phyloP scores from a whole-genome alignment of 2,329 filamentous ascomycete genomes.

The Arachnomyces sp. region DNA sequence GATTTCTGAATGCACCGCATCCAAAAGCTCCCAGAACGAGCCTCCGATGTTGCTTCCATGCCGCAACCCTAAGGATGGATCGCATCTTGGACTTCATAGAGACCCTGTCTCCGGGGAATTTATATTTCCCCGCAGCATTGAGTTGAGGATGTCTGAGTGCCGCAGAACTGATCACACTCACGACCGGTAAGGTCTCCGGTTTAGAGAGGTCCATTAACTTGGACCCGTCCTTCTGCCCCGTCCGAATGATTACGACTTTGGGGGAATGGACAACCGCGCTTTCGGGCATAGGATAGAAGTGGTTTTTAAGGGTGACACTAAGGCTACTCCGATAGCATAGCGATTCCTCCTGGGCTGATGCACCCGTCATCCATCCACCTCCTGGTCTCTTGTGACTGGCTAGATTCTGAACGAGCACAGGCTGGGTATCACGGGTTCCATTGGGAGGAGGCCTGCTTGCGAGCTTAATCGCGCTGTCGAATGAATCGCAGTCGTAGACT shows the following conservation, averaged over 20 bases:
- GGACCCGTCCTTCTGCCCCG: conserved; percentile 1
- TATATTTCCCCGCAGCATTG: conserved; percentile 1
- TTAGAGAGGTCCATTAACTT: conserved; percentile 5
- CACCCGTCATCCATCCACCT: conserved; percentile 6
- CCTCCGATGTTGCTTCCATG: conserved; percentile 6
- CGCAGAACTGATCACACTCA: conserved; percentile 8
- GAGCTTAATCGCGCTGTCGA: conserved; percentile 2
- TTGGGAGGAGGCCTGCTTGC: neutral
- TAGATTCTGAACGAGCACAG: conserved; percentile 8
- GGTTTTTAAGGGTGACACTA: conserved; percentile 1
- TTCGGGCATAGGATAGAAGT: conserved; percentile 5
- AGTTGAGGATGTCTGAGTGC: conserved; percentile 4
- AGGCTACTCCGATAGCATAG: conserved; percentile 10
- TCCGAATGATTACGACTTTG: conserved; percentile 7
- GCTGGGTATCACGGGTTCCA: neutral
- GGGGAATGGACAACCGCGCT: conserved; percentile 6
- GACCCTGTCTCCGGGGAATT: conserved; percentile 3
- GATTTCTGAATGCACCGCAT: conserved; percentile 56
- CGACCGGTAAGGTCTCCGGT: conserved; percentile 3
- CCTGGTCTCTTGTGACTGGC: conserved; percentile 2
- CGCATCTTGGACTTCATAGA: conserved; percentile 8
- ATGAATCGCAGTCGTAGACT: conserved; percentile 4
- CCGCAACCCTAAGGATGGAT: conserved; percentile 7
- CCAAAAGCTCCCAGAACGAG: conserved; percentile 55
- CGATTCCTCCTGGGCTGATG: conserved; percentile 7